These are phyloP conservation scores for Starmerella vitae DNA, from an alignment of 805 yeast genomes.

Conservation along the genomic window DNA sequence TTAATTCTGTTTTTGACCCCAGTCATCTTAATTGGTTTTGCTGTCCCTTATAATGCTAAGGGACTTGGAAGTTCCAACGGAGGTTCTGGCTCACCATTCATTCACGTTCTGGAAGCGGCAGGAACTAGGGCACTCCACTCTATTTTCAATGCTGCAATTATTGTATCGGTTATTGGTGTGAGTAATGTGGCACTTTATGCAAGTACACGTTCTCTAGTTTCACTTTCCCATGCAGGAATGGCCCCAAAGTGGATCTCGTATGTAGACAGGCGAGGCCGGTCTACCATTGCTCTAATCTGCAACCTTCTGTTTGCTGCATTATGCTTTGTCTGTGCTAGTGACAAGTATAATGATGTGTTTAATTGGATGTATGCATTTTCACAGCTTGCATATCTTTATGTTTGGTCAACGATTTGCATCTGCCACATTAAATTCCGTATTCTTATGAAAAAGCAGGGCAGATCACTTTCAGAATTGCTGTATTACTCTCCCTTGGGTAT, in stretches of 20 bases:
- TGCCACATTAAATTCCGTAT: slow-evolving; percentile 34
- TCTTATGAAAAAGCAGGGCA: slow-evolving; percentile 48
- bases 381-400: slow-evolving; percentile 15
- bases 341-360: slow-evolving; percentile 20
- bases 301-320: slow-evolving; percentile 38
- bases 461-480: slow-evolving; percentile 52
- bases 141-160: slow-evolving; percentile 60
- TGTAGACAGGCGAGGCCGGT: slow-evolving; percentile 65
- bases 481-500: slow-evolving; percentile 56
- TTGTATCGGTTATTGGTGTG: slow-evolving; percentile 62
- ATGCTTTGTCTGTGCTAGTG: slow-evolving; percentile 48
- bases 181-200: slow-evolving; percentile 60
- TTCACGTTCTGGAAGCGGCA: slow-evolving; percentile 62
- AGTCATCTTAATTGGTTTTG: slow-evolving; percentile 51
- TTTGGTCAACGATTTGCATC: slow-evolving; percentile 16
- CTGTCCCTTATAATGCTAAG: slow-evolving; percentile 48
- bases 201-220: slow-evolving; percentile 50
- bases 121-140: slow-evolving; percentile 52
- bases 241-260: slow-evolving; percentile 50
- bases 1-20: slow-evolving; percentile 47
- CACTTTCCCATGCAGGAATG: slow-evolving; percentile 47
- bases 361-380: slow-evolving; percentile 20
- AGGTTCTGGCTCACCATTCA: slow-evolving; percentile 67
- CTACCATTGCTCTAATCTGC: slow-evolving; percentile 47
- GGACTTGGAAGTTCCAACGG: slow-evolving; percentile 35